Conservation (phyloP, 805 yeast genomes). For the Candida germanica region DNA sequence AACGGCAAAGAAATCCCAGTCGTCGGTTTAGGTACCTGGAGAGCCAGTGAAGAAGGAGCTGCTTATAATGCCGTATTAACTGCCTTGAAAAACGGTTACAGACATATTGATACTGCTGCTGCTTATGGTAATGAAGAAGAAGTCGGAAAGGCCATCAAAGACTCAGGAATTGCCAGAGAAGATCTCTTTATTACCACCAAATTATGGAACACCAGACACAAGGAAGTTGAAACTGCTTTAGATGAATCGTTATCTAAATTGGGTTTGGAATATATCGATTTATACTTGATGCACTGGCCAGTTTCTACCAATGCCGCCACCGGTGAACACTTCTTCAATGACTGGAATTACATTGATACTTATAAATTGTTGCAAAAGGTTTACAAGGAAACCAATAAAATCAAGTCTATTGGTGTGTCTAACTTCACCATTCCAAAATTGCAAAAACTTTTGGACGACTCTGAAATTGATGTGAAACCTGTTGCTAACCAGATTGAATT, state of each 20-base stretch:
- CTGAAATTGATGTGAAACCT: slow-evolving; percentile 26
- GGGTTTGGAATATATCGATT: slow-evolving; percentile 73
- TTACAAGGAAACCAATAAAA: slow-evolving; percentile 31
- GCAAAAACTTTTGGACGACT: slow-evolving; percentile 22
- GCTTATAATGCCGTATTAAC: slow-evolving; percentile 55
- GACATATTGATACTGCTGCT: slow-evolving; percentile 78
- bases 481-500: slow-evolving; percentile 35
- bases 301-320: slow-evolving; percentile 23
- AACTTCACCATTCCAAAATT: slow-evolving; percentile 31
- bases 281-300: slow-evolving; percentile 86
- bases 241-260: slow-evolving; percentile 58
- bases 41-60: slow-evolving; percentile 46
- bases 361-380: slow-evolving; percentile 55
- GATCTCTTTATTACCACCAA: slow-evolving; percentile 73
- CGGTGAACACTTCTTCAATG: slow-evolving; percentile 14
- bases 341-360: slow-evolving; percentile 32
- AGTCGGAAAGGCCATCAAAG: slow-evolving; percentile 54
- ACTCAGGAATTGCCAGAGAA: slow-evolving; percentile 60
- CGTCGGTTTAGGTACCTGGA: slow-evolving; percentile 76
- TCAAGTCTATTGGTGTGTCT: slow-evolving; percentile 36
- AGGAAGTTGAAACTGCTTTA: slow-evolving; percentile 50
- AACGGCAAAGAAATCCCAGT: slow-evolving; percentile 63
- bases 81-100: slow-evolving; percentile 67
- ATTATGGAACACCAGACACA: slow-evolving; percentile 56
- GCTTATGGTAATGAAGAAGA: slow-evolving; percentile 63